phyloP scores from a whole-genome alignment of 2,329 filamentous ascomycete genomes.

The Exophiala sp. region DNA sequence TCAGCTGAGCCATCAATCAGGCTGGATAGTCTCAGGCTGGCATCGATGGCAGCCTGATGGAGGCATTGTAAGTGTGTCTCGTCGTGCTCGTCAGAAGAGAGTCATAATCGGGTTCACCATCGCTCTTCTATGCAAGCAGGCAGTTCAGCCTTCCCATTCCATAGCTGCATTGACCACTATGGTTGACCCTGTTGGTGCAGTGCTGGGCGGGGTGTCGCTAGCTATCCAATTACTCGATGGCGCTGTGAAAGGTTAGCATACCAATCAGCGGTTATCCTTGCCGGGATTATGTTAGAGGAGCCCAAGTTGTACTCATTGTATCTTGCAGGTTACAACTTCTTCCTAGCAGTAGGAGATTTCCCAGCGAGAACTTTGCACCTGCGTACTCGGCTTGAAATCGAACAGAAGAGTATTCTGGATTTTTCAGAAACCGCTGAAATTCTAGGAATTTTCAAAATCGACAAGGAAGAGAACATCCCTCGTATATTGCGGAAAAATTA shows the following conservation, averaged over 20 bases:
- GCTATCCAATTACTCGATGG: constrained; percentile 6
- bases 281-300: not conserved
- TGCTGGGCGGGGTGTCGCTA: constrained; percentile 2
- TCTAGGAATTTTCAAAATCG: not conserved
- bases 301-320: not conserved
- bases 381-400: constrained; percentile 8
- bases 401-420: constrained; percentile 1
- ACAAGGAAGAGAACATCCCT: not conserved
- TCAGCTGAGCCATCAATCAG: not conserved
- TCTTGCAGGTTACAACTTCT: constrained; percentile 3
- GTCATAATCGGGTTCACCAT: not conserved
- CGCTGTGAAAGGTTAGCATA: constrained; percentile 1
- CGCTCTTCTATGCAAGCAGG: not conserved
- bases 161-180: not conserved
- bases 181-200: constrained; percentile 1
- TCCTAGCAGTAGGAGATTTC: constrained; percentile 4
- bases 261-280: not conserved
- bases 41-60: not conserved
- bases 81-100: not conserved
- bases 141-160: not conserved
- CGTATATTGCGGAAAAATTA: not conserved
- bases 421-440: not conserved
- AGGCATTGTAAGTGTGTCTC: too few relatives aligned
- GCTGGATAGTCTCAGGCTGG: not conserved
- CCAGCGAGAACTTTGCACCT: not conserved